Evolutionary conservation across 2,329 filamentous ascomycete genomes (phyloP).

Genomic region (Calonectria pseudoreteaudii): DNA sequence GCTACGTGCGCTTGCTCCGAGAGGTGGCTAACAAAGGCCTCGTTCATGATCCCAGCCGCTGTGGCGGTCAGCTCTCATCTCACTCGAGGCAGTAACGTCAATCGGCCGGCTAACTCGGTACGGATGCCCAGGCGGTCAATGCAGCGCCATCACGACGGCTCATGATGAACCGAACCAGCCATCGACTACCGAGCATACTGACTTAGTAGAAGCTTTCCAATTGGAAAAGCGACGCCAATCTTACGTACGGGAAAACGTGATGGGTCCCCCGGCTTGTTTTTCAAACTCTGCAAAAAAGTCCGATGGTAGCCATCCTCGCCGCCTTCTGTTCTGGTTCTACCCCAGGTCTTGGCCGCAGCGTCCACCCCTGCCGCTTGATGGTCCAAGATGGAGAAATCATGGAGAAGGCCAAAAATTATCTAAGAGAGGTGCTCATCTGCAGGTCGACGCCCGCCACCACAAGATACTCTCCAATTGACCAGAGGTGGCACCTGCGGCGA

Average conservation of each 20-base stretch:
- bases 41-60: conserved; percentile 19
- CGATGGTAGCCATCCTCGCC: conserved; percentile 4
- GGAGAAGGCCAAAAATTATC: conserved; percentile 2
- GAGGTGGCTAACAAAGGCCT: conserved; percentile 18
- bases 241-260: conserved; percentile 10
- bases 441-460: background rate
- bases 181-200: conserved; percentile 3
- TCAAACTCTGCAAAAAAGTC: conserved; percentile 5
- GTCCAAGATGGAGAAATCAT: conserved; percentile 20
- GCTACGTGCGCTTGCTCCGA: conserved; percentile 14
- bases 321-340: conserved; percentile 29
- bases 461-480: background rate
- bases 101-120: conserved; percentile 34
- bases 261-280: background rate
- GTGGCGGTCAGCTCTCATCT: conserved; percentile 27
- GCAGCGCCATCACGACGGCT: conserved; percentile 4
- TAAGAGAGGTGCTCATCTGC: background rate
- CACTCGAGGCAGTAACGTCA: conserved; percentile 8
- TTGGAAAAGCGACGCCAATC: background rate
- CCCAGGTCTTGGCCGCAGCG: conserved; percentile 38
- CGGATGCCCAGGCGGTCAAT: conserved; percentile 15
- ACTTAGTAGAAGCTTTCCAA: background rate
- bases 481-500: background rate
- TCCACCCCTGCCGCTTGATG: conserved; percentile 16
- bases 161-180: conserved; percentile 8